These are phyloP conservation scores for Marchantia paleacea DNA, from an alignment of 225 moss, liverwort and hornwort genomes.

Conservation along the genomic window DNA sequence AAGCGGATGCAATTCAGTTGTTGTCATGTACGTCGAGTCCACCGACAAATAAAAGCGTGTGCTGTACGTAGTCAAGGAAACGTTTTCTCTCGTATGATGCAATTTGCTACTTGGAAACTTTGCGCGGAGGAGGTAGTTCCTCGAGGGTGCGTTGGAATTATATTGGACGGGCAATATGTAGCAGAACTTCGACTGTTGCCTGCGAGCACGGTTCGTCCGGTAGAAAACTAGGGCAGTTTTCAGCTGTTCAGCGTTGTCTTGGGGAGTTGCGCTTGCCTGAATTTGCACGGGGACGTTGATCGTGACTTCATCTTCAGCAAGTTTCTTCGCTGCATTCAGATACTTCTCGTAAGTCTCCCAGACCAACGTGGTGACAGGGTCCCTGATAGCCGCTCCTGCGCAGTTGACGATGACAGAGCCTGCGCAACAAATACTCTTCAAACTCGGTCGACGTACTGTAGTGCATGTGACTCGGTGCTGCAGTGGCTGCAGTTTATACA, in stretches of 20 bases:
- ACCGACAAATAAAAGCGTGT: conserved; percentile 7
- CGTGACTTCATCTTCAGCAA: neutral
- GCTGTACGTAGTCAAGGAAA: neutral
- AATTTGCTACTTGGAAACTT: conserved; percentile 17
- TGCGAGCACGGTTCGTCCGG: neutral
- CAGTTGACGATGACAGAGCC: conserved; percentile 2
- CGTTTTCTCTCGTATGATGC: neutral
- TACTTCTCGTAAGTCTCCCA: neutral
- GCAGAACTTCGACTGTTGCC: conserved; percentile 1
- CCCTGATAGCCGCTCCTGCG: neutral
- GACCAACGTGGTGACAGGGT: neutral
- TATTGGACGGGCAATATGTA: neutral
- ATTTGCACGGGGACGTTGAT: neutral
- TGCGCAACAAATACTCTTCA: neutral
- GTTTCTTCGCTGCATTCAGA: neutral
- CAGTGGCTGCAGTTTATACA: neutral
- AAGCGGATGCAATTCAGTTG: neutral
- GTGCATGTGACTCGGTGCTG: neutral
- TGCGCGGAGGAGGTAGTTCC: neutral
- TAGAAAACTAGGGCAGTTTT: conserved; percentile 6
- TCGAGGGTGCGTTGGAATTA: neutral
- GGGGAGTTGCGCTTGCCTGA: neutral
- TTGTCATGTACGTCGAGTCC: neutral
- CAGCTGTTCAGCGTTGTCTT: neutral
- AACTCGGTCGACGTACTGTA: too few relatives aligned